Percentiles rank a stretch among this genome's conserved stretches.
Evolutionary conservation across 1,284 basidiomycete species (phyloP).

Genomic region (Porodaedalea pini): DNA sequence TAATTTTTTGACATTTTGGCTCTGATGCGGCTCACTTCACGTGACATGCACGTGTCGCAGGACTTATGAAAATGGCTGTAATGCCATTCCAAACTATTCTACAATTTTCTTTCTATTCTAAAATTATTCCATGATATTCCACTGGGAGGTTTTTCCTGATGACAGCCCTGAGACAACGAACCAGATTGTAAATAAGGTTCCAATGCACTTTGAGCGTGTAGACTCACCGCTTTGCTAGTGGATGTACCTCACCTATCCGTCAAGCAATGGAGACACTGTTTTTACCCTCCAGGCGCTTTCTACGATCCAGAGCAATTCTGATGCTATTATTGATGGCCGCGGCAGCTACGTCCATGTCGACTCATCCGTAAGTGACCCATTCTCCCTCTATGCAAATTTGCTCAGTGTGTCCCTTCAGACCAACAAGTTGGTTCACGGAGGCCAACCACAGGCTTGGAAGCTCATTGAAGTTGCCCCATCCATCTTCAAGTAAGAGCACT

Average conservation of each 20-base stretch:
- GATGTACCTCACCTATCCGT: conserved; percentile 14
- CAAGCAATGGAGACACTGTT: conserved; percentile 4
- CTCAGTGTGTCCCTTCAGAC: background rate
- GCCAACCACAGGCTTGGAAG: conserved; percentile 10
- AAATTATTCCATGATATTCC: too few relatives aligned
- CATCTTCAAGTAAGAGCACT: conserved; percentile 9
- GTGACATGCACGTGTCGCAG: too few relatives aligned
- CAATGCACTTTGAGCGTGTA: background rate
- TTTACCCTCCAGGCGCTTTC: conserved; percentile 12
- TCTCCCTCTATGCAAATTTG: background rate
- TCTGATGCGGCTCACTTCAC: too few relatives aligned
- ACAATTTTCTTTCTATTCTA: too few relatives aligned
- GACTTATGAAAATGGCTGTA: too few relatives aligned
- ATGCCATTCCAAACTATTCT: too few relatives aligned
- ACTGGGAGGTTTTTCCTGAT: too few relatives aligned
- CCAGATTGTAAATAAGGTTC: conserved; percentile 4
- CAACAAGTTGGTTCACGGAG: conserved; percentile 12
- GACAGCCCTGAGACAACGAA: background rate
- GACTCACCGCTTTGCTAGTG: conserved; percentile 5
- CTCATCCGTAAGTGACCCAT: background rate
- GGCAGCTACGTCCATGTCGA: conserved; percentile 13
- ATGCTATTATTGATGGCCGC: background rate
- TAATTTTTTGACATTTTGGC: too few relatives aligned
- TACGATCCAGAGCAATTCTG: background rate
- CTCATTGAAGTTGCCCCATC: conserved; percentile 6